phyloP scores from a whole-genome alignment of 169 alveolate genomes.

The Eimeria brunetti region DNA sequence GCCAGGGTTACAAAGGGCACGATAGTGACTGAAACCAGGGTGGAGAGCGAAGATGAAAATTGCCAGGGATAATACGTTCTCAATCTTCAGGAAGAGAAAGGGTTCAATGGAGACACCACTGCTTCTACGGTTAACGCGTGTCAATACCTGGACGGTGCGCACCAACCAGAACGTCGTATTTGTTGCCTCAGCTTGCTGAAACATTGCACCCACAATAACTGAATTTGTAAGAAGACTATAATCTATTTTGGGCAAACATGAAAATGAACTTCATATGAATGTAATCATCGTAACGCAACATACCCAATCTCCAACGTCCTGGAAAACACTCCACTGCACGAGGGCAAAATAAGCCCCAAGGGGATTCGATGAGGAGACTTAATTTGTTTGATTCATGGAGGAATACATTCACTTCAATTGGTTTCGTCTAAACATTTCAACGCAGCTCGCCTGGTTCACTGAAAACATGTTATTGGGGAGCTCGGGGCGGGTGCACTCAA shows the following conservation, averaged over 20 bases:
- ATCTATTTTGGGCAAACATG: not conserved
- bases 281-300: no score
- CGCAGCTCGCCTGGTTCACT: no score
- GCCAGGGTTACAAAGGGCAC: not conserved
- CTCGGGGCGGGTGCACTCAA: not conserved
- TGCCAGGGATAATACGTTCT: not conserved
- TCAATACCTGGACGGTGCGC: not conserved
- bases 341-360: not conserved
- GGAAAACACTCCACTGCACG: no score
- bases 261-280: not conserved
- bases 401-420: not conserved
- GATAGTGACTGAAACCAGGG: not conserved
- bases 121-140: not conserved
- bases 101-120: not conserved
- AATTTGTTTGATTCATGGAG: not conserved
- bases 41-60: not conserved
- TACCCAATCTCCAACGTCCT: no score
- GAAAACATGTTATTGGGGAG: no score
- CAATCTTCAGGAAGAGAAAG: not conserved
- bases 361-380: not conserved
- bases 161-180: no score
- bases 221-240: not conserved
- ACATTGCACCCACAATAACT: no score
- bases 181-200: not conserved
- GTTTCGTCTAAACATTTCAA: not conserved